phyloP scores from a whole-genome alignment of 352 stramenopile species.

The Phytophthora melonis region DNA sequence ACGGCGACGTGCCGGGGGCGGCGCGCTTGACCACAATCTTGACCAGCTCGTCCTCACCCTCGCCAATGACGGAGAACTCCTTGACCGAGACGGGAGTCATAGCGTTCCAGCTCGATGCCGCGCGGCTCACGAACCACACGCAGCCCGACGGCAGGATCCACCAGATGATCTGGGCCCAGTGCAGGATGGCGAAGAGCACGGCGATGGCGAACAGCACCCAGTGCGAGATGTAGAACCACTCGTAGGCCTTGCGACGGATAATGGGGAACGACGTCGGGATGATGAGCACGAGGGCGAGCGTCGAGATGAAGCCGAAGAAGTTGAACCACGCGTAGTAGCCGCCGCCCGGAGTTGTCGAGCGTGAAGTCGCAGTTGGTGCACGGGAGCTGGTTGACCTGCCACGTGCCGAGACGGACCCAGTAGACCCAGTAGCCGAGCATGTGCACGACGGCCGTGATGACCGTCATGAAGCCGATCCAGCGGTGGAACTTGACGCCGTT shows the following conservation, averaged over 20 bases:
- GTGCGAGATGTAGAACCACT: conserved; percentile 70
- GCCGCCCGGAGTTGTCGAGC: conserved; percentile 44
- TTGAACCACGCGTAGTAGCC: conserved; percentile 76
- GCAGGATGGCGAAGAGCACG: conserved; percentile 65
- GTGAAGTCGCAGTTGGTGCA: conserved; percentile 63
- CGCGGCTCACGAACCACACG: conserved; percentile 65
- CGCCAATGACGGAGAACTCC: conserved; percentile 43
- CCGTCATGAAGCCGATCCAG: conserved; percentile 69
- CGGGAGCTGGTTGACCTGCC: conserved; percentile 54
- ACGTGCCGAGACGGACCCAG: conserved; percentile 53
- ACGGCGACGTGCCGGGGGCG: conserved; percentile 41
- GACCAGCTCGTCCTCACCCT: conserved; percentile 48
- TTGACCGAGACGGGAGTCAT: conserved; percentile 51
- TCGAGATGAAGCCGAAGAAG: conserved; percentile 60
- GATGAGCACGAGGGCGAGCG: conserved; percentile 60
- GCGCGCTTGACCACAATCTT: conserved; percentile 57
- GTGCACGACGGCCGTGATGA: conserved; percentile 60
- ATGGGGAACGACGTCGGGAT: conserved; percentile 64
- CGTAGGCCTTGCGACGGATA: conserved; percentile 62
- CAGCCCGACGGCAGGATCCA: conserved; percentile 62
- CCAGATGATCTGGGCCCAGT: conserved; percentile 69
- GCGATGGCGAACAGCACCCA: conserved; percentile 63
- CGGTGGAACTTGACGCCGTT: conserved; percentile 71
- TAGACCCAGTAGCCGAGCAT: conserved; percentile 60
- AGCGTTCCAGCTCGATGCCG: conserved; percentile 54